Evolutionary conservation across 805 yeast genomes (phyloP), one percentile per base, ranked within the genome.

Genomic region (Ogataea allantospora): DNA sequence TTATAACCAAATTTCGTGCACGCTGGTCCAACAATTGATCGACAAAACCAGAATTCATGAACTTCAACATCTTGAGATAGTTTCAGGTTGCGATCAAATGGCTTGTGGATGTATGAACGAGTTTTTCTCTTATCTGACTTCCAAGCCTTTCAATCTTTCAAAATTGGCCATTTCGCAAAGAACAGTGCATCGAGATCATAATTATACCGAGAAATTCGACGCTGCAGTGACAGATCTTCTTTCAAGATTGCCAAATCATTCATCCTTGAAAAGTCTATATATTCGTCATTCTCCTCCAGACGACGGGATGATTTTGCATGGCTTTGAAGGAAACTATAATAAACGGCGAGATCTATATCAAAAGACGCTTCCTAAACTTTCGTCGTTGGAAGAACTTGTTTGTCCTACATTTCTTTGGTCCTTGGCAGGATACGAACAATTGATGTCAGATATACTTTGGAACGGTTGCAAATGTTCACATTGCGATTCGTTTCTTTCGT

Each of bases 361-460:
- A 16, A 55, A 60, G 0, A 60, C 71, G 0, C 53, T 82, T 5
- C 84, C 85, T 0, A 51, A 65, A 11, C 46, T 76, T 19, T 49
- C 50, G 10, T 51, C 63, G 2, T 61, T 77, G 28, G 60, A 71
- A 31, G 64, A 65, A 2, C 53, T 84, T 10, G 60, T 75, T 4
- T 67, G 79, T 0, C 88, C 89, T 2, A 76, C 77, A 4, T 66
- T 81, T 37, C 55, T 84, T 45, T 77, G 78, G 40, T 63, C 79
- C 0, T 62, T 80, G 14, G 66, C 87, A 0, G 75, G 86, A 44
- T 84, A 83, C 54, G 95, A 84, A 47, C 80, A 80, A 39, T 55
- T 80, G 6, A 77, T 79, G 54, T 82, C 86, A 30, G 83, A 80
- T 44, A 46, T 84, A 34, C 57, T 84, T 16, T 84, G 91, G 89